Conservation (phyloP, 768 basidiomycete genomes). For the Pisolithus microcarpus region DNA sequence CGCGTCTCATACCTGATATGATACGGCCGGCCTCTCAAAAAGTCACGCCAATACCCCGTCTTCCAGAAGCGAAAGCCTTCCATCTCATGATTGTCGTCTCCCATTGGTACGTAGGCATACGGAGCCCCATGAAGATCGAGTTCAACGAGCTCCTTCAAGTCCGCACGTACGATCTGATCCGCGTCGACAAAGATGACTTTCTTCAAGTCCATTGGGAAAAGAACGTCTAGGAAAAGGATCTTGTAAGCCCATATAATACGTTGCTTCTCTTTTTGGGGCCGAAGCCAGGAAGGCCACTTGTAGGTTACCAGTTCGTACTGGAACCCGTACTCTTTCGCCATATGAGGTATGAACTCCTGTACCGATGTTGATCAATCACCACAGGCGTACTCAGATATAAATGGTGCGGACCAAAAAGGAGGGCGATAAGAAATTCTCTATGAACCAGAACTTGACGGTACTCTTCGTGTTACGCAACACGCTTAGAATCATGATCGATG, state of each 20-base stretch:
- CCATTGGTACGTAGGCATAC: constrained; percentile 97
- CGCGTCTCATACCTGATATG: constrained; percentile 74
- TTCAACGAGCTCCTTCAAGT: constrained; percentile 91
- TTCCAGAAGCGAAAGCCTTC: constrained; percentile 99
- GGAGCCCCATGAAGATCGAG: constrained; percentile 88
- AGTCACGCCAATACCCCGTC: constrained; percentile 91
- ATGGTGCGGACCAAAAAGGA: constrained; percentile 70
- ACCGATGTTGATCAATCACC: background rate
- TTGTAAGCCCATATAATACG: constrained; percentile 99
- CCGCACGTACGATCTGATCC: constrained; percentile 95
- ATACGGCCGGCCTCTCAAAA: constrained; percentile 76
- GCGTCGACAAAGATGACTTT: constrained; percentile 99
- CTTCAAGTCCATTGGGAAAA: constrained; percentile 98
- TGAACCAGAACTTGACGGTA: constrained; percentile 99
- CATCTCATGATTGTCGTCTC: constrained; percentile 89
- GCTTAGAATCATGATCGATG: constrained; percentile 95
- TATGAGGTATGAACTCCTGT: constrained; percentile 91
- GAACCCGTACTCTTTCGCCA: constrained; percentile 88
- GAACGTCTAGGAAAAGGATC: constrained; percentile 96
- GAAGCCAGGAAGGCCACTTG: constrained; percentile 98
- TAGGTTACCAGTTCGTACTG: constrained; percentile 97
- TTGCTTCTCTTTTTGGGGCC: constrained; percentile 96
- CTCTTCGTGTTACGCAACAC: constrained; percentile 91
- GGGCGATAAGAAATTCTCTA: constrained; percentile 97
- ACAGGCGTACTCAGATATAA: background rate